Base-by-base conservation (phyloP, 2,329 filamentous ascomycete genomes). In the Ceratocystis destructans region DNA sequence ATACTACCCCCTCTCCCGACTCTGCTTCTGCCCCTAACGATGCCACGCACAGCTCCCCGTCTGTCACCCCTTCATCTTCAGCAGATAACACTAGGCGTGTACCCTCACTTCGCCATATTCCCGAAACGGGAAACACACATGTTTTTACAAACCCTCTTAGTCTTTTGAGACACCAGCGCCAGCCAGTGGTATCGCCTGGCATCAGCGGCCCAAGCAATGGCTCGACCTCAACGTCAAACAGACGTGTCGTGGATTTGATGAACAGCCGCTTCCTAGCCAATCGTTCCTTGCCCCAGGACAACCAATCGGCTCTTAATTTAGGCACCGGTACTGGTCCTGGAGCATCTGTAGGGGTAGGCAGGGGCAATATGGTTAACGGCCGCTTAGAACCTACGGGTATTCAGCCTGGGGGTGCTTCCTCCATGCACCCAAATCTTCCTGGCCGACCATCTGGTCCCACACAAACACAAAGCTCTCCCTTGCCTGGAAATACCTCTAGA, bases 41-140 rank as follows among this genome's bases (percentile, higher is more conserved):
- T 28, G 20, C 22, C 17, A 45, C 41, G 25, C 25, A 17, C 5
- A 48, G 44, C 33, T 37, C 63, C 4, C 62, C 66, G 6, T 55
- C 66, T 5, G 2, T n/a, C 28, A 7, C 22, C 37, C 31, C 33
- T 37, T 22, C 17, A 15, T 46, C 8, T 45, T 44, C 46, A 63
- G 28, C 45, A 37, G 66, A 67, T 17, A 33, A 37, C 22, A 17
- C 22, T n/a, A 46, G 63, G 37, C 57, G 66, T 44, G 59, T 67
- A 33, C 66, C 66, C 1, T 67, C 66, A n/a, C 28, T 67, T 3
- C 62, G 62, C 10, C 46, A 61, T 10, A 63, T 67, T 7, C 66
- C 66, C 17, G 66, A 67, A 28, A 20, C 46, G 3, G 45, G 62
- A 8, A 62, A 37, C 28, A 33, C 59, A 10, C 59, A 44, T 28